Percentiles rank a stretch among this genome's conserved stretches.
Evolutionary conservation across 2,329 filamentous ascomycete species (phyloP).

Genomic region (Piedraia hortae): DNA sequence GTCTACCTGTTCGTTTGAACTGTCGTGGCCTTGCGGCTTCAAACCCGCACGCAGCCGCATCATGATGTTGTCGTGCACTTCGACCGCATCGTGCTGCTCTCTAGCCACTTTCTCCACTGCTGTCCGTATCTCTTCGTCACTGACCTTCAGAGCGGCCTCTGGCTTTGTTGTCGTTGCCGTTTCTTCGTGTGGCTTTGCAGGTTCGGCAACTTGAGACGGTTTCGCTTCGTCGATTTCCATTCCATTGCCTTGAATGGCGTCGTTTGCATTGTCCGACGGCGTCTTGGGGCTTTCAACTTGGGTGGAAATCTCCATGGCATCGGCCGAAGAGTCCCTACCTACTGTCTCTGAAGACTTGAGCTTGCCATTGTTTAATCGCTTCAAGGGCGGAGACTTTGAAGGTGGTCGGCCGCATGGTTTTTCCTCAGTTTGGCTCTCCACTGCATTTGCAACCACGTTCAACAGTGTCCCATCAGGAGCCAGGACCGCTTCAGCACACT

Average conservation of each 20-base stretch:
- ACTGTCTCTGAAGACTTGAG: too few species aligned
- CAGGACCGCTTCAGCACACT: neutral
- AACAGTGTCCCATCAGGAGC: neutral
- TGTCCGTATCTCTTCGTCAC: conserved; percentile 16
- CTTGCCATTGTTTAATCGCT: too few species aligned
- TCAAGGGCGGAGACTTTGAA: too few species aligned
- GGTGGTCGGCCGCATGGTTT: too few species aligned
- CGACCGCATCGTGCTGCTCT: conserved; percentile 72
- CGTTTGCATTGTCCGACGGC: too few species aligned
- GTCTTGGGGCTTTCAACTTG: conserved; percentile 8
- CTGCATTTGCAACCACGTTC: neutral
- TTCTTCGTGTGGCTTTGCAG: neutral
- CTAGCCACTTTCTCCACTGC: conserved; percentile 30
- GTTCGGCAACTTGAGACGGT: conserved; percentile 9
- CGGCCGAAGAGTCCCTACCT: conserved; percentile 1
- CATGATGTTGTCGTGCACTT: conserved; percentile 80
- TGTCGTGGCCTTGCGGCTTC: conserved; percentile 35
- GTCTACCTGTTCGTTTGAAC: conserved; percentile 53
- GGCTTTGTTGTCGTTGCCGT: neutral
- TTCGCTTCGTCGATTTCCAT: too few species aligned
- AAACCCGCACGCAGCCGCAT: conserved; percentile 80
- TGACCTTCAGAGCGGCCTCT: conserved; percentile 2
- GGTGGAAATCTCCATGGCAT: conserved; percentile 7
- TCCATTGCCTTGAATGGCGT: too few species aligned
- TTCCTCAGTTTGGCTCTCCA: too few species aligned